phyloP scores from a whole-genome alignment of 257 asterid species.

The Catharanthus roseus region DNA sequence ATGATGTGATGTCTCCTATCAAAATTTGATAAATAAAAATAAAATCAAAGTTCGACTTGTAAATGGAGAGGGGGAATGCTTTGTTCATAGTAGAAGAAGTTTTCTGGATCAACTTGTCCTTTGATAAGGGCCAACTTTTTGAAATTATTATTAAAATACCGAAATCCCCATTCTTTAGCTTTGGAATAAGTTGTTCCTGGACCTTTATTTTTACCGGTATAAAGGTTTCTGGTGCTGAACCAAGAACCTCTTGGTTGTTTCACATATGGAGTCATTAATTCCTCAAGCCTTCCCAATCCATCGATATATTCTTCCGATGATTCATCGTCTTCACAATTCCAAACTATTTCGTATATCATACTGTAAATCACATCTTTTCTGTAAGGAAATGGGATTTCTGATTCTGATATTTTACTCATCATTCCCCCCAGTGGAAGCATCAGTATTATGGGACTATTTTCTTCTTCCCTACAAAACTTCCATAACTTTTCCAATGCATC shows the following conservation, averaged over 20 bases:
- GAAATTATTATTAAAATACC: conserved; percentile 43
- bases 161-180: conserved; percentile 38
- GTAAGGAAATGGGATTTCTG: conserved; percentile 44
- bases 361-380: conserved; percentile 35
- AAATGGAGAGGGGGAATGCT: conserved; percentile 32
- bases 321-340: conserved; percentile 20
- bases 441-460: conserved; percentile 13
- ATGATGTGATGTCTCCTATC: no score
- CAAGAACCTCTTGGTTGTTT: conserved; percentile 43
- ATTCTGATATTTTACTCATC: conserved; percentile 32
- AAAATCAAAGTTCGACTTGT: background rate
- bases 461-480: conserved; percentile 14
- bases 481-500: conserved; percentile 24
- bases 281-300: conserved; percentile 28
- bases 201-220: conserved; percentile 31
- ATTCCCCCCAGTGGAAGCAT: conserved; percentile 52
- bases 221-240: conserved; percentile 47
- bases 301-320: conserved; percentile 20
- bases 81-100: conserved; percentile 46
- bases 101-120: conserved; percentile 36
- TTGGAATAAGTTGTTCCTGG: conserved; percentile 16
- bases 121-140: conserved; percentile 35
- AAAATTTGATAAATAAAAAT: no score
- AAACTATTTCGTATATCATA: conserved; percentile 40
- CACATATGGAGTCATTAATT: conserved; percentile 12